Evolutionary conservation across 2,329 filamentous ascomycete species (phyloP), one percentile per base, ranked within the genome.

Genomic region (Nothophoma quercina): DNA sequence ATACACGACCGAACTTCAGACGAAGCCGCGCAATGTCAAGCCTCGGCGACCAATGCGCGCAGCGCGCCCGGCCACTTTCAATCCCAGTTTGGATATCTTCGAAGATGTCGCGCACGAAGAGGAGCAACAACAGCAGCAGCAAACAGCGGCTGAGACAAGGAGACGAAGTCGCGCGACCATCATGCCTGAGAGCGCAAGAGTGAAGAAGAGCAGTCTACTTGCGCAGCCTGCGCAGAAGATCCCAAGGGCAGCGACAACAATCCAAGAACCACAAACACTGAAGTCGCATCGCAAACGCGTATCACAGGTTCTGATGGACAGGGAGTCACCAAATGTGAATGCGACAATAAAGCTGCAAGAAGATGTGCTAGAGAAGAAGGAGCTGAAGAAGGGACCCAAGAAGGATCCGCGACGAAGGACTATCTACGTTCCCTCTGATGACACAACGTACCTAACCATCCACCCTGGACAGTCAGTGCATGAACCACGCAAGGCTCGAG

Each of bases 401-500:
- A 79, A 79, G 60, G 74, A 79, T 15, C 70, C 73, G 4, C 71
- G 79, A 45, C 70, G 79, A 51, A 71, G 77, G 51, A 82, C 79
- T 2, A 82, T 82, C 36, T 82, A 80, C 60, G 73, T 81, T 10
- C 80, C 80, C 9, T 74, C 75, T 2, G 79, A 82, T 23, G 79
- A 82, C 50, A 83, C 80, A 5, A 80, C 79, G 1, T 69, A 82
- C 21, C 67, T 81, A 58, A 82, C 79, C 1, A 81, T 82, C 35
- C 80, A 81, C 60, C 80, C 80, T 4, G 79, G 79, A 32, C 74
- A 76, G 26, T 57, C 68, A 1, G 64, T 64, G 25, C 55, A 64
- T n/a, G 58, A 59, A 32, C 23, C 64, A 18, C 66, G 69, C 28
- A 64, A 65, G 25, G 43, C 57, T 9, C 60, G 73, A 35, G 62